Base-by-base conservation (phyloP, 129 eudicot genomes). In the Silybum marianum region DNA sequence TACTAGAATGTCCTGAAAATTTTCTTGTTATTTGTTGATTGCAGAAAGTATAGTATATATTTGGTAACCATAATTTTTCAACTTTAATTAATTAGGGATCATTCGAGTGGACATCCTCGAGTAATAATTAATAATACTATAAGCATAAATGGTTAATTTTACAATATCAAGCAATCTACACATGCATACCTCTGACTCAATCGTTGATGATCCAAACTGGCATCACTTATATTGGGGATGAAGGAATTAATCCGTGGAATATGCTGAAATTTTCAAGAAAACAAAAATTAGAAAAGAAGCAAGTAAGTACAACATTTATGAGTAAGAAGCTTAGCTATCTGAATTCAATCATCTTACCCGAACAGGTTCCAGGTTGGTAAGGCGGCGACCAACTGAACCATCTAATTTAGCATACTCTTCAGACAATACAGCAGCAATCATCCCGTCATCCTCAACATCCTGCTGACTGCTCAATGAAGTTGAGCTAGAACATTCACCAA, bases 381-480 rank as follows among this genome's bases (percentile, higher is more conserved):
- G 93, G 30, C 97, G 86, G 8, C 88, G 85, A 39, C 93, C 97
- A 77, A 91, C 90, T 5, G 89, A 73, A 75, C 92, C 92, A 84
- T 91, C 93, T 84, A 88, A 80, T 26, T 88, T 72, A 65, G 91
- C 97, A 87, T 88, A 88, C 88, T 92, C 95, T 88, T 92, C 97
- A 8, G 95, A 83, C 71, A 92, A 81, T 34, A 92, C 85, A 48
- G 76, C 87, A 75, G 97, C 97, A 85, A 92, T 92, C 90, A 87
- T 92, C 78, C 86, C 81, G 46, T 92, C 97, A 86, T 92, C 92
- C 65, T 90, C 95, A 67, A 85, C 84, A 21, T 87, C 95, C 14
- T 75, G 90, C 75, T 88, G 90, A 79, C 91, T 88, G 81, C 97
- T 90, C 62, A 80, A 80, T 5, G 94, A 90, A 76, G 94, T 84